Evolutionary conservation across 2,329 filamentous ascomycete species (phyloP), one percentile per base, ranked within the genome.

Genomic region (Cryphonectria nitschkei): DNA sequence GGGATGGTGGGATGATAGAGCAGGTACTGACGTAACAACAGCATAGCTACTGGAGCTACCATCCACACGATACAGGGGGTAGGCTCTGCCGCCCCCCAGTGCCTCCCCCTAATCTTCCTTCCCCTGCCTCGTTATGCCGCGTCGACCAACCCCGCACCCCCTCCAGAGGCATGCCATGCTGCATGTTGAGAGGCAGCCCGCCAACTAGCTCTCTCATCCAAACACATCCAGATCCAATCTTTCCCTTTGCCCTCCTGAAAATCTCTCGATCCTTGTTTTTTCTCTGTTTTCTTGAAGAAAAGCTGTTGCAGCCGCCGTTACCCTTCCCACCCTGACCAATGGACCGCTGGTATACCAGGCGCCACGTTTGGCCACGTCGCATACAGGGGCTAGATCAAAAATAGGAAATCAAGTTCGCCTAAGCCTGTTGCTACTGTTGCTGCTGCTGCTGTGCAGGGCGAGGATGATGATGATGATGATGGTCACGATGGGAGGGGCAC

Each of bases 181-280:
- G 58, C 58, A 39, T 39, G 34, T 9, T n/a, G 22, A 34, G 58
- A 61, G 58, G 58, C 32, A 61, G 58, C 58, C 58, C 29, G 5
- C 29, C 19, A 26, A 5, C 54, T 4, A 58, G 46, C 46, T 52
- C 46, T 52, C 54, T 26, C 54, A n/a, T 29, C 52, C 52, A 29
- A 6, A 26, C 54, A 26, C 54, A n/a, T 29, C 52, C 52, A 29
- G 19, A 26, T n/a, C 52, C 52, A 29, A 9, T 26, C 54, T 22
- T 32, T 13, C 13, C 26, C 11, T 32, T 3, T 32, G 19, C 13
- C 16, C 19, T 61, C 56, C 32, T 39, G 56, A 37, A 37, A 22
- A 32, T 19, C 16, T 60, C 58, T 61, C 56, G 56, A 61, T 61
- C 58, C 58, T 60, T 50, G 46, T 50, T n/a, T 50, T n/a, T 39